Evolutionary conservation across 1,139 yeast species (phyloP).

Genomic region (Sporopachydermia cereana): DNA sequence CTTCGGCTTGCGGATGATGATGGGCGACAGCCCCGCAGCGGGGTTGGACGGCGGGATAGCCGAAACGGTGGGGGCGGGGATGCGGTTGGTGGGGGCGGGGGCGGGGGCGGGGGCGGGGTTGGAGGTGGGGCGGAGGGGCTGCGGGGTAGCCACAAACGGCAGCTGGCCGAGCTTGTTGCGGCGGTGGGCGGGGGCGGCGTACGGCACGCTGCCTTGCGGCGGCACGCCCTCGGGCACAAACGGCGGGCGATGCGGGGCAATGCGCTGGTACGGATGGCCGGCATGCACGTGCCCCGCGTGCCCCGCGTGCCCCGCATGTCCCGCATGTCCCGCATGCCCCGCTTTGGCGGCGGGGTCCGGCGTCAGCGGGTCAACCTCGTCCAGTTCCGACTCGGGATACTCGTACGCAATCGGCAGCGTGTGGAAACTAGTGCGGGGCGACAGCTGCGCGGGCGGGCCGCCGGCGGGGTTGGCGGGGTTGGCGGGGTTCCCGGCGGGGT

Average conservation of each 20-base stretch:
- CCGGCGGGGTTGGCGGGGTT: neutral
- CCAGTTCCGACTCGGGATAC: constrained; percentile 4
- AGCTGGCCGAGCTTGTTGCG: constrained; percentile 11
- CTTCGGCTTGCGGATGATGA: constrained; percentile 53
- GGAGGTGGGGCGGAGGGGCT: constrained; percentile 10
- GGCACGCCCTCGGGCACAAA: neutral
- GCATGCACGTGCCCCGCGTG: neutral
- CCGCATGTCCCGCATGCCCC: neutral
- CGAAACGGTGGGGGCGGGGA: constrained; percentile 33
- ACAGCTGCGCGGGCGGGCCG: neutral
- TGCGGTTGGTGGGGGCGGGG: constrained; percentile 24
- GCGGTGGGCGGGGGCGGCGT: neutral
- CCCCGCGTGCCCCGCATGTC: neutral
- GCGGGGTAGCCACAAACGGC: constrained; percentile 26
- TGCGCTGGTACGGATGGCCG: neutral
- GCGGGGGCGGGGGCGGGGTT: constrained; percentile 23
- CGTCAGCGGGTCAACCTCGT: neutral
- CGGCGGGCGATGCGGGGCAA: neutral
- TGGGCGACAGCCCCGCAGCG: constrained; percentile 50
- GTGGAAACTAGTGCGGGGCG: neutral
- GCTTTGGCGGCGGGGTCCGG: neutral
- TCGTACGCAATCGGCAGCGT: constrained; percentile 6
- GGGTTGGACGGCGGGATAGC: constrained; percentile 32
- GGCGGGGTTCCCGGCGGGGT: neutral
- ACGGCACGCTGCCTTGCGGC: neutral